Percentiles rank a stretch among this genome's conserved stretches.
Conservation (phyloP, 2,329 filamentous ascomycete species). For the Cytospora piceae region DNA sequence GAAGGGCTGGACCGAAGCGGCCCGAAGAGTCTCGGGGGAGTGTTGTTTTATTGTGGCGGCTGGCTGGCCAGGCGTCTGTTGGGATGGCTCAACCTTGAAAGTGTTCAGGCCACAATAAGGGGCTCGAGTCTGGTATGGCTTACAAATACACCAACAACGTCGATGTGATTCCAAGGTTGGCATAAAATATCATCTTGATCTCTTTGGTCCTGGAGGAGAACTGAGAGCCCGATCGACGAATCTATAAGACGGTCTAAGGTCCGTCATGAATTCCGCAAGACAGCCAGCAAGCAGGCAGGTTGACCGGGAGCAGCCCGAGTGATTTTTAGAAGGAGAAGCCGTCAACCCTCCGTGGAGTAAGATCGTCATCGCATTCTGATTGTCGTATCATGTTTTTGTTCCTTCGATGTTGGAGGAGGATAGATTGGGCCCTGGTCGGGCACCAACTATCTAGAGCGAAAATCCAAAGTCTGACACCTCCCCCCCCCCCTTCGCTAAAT, state of each 20-base stretch:
- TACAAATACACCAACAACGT: neutral
- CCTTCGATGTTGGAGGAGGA: neutral
- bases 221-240: neutral
- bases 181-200: neutral
- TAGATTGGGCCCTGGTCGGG: conserved; percentile 19
- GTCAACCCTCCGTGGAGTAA: conserved; percentile 11
- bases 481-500: neutral
- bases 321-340: conserved; percentile 8
- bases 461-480: neutral
- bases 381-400: conserved; percentile 7
- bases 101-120: neutral
- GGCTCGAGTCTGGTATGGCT: neutral
- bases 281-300: neutral
- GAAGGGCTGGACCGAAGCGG: conserved; percentile 16
- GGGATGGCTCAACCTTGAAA: neutral
- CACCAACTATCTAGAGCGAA: conserved; percentile 1
- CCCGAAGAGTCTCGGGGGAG: neutral
- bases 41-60: neutral
- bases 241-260: neutral
- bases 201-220: conserved; percentile 6
- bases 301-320: neutral
- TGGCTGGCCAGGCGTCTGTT: neutral
- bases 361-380: conserved; percentile 10
- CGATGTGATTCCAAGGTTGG: neutral
- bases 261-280: conserved; percentile 13